phyloP scores from a whole-genome alignment of 2,329 filamentous ascomycete species.

The Pyrenochaeta sp. region DNA sequence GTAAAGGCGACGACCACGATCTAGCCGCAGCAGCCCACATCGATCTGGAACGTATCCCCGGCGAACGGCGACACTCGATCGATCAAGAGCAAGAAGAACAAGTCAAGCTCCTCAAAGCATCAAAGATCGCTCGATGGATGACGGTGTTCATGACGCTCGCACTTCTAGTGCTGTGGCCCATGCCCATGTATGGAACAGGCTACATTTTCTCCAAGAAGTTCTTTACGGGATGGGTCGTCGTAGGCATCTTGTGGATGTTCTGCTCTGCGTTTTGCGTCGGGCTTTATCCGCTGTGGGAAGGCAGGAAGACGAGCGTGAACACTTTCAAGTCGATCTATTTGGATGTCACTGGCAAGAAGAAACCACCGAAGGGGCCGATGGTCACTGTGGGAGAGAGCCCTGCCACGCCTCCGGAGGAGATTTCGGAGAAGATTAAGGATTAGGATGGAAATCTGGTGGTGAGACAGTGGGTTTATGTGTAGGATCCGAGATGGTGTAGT shows the following conservation, averaged over 20 bases:
- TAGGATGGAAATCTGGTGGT: background rate
- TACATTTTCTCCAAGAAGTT: conserved; percentile 85
- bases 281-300: conserved; percentile 82
- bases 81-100: conserved; percentile 54
- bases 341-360: conserved; percentile 60
- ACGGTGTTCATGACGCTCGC: conserved; percentile 72
- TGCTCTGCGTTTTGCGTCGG: conserved; percentile 76
- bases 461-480: background rate
- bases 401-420: conserved; percentile 24
- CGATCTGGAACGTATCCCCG: conserved; percentile 70
- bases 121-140: conserved; percentile 62
- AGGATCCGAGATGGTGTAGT: background rate
- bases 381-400: conserved; percentile 26
- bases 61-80: conserved; percentile 50
- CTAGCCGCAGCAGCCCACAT: conserved; percentile 68
- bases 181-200: conserved; percentile 84
- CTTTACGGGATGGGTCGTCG: conserved; percentile 80
- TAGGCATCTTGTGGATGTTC: conserved; percentile 77
- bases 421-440: conserved; percentile 31
- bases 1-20: conserved; percentile 79
- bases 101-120: conserved; percentile 51
- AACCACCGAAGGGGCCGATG: conserved; percentile 11
- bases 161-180: conserved; percentile 85
- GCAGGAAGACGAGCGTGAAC: conserved; percentile 69
- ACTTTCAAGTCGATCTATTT: conserved; percentile 68